phyloP scores from a whole-genome alignment of 2,329 filamentous ascomycete genomes.

The Alternaria infectoria region DNA sequence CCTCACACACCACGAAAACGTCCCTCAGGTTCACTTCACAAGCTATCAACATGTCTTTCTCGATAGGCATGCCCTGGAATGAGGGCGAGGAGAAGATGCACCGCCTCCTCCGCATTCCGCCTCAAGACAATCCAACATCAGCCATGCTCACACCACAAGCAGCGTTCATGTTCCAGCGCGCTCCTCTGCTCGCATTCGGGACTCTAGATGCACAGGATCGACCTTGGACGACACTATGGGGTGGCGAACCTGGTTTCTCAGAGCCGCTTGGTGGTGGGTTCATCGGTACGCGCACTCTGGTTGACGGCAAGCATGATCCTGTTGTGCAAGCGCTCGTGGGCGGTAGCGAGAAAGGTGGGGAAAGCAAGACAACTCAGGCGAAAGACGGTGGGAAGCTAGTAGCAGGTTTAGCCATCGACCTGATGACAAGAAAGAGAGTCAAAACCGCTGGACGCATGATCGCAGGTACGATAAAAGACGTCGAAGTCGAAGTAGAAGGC shows the following conservation, averaged over 20 bases:
- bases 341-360: slow-evolving; percentile 49
- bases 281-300: slow-evolving; percentile 67
- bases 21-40: not conserved
- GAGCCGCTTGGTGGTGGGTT: slow-evolving; percentile 66
- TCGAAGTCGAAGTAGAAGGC: slow-evolving; percentile 39
- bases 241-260: slow-evolving; percentile 74
- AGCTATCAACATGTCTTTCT: slow-evolving; percentile 49
- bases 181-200: slow-evolving; percentile 75
- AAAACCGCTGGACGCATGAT: slow-evolving; percentile 76
- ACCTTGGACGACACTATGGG: slow-evolving; percentile 81
- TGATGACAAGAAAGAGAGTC: slow-evolving; percentile 71
- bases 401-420: slow-evolving; percentile 67
- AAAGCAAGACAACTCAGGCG: slow-evolving; percentile 51
- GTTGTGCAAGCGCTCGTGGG: slow-evolving; percentile 69
- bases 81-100: slow-evolving; percentile 72
- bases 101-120: slow-evolving; percentile 64
- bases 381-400: slow-evolving; percentile 58
- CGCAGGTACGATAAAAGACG: slow-evolving; percentile 61
- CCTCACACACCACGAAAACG: not conserved
- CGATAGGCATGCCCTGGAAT: slow-evolving; percentile 62
- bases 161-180: slow-evolving; percentile 64
- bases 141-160: slow-evolving; percentile 68
- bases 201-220: slow-evolving; percentile 68
- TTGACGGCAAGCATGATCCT: slow-evolving; percentile 71
- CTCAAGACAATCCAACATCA: slow-evolving; percentile 69